phyloP scores from a whole-genome alignment of 192 early-diverging fungal genomes.

The Paraglomus brasilianum region DNA sequence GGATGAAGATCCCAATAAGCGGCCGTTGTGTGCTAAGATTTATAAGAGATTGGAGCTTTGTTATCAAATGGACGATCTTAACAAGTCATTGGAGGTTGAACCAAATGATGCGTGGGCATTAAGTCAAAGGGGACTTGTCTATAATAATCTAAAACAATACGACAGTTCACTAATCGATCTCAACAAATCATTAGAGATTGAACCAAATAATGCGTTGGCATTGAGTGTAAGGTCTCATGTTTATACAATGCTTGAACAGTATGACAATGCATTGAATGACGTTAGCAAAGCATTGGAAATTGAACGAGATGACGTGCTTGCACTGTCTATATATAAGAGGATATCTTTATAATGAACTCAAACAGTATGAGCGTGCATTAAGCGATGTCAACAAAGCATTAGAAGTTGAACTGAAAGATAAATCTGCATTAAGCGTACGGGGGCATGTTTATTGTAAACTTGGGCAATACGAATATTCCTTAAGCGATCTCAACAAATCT shows the following conservation, averaged over 20 bases:
- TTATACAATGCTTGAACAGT: not conserved
- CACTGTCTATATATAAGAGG: not conserved
- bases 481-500: slow-evolving; percentile 18
- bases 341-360: not conserved
- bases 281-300: slow-evolving; percentile 4
- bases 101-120: no score
- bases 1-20: no score
- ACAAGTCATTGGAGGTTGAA: no score
- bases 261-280: not conserved
- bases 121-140: no score
- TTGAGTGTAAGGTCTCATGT: not conserved
- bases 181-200: not conserved
- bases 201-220: slow-evolving; percentile 15
- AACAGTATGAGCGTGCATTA: not conserved
- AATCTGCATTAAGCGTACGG: not conserved
- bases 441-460: slow-evolving; percentile 9
- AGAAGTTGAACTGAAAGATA: not conserved
- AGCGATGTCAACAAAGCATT: not conserved
- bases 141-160: no score
- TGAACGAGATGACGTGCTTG: slow-evolving; percentile 11
- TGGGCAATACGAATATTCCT: not conserved
- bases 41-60: no score
- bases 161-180: not conserved
- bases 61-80: no score
- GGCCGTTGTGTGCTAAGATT: no score